These are phyloP conservation scores for Saururus chinensis DNA, from an alignment of 164 flowering plant species.

Conservation along the genomic window DNA sequence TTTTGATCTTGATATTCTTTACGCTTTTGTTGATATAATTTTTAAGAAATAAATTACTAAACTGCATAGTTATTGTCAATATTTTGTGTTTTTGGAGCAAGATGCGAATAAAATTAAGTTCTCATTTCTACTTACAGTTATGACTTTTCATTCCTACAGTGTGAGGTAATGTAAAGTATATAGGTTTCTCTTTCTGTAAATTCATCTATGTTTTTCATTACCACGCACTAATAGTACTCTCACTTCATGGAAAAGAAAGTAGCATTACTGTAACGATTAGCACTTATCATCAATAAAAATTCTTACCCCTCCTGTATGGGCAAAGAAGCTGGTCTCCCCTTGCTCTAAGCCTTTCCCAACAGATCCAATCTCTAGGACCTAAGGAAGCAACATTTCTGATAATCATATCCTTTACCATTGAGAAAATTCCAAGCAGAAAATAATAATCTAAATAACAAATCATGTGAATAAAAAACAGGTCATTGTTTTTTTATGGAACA, in stretches of 20 bases:
- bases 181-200: neutral
- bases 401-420: neutral
- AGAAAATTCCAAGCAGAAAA: neutral
- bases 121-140: too few species aligned
- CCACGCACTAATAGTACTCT: neutral
- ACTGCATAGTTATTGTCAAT: too few species aligned
- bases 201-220: too few species aligned
- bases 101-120: too few species aligned
- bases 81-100: too few species aligned
- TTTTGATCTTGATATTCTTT: too few species aligned
- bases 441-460: neutral
- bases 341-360: slow-evolving; percentile 54
- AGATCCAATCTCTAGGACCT: slow-evolving; percentile 94
- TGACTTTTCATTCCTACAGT: too few species aligned
- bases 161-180: too few species aligned
- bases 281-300: slow-evolving; percentile 1
- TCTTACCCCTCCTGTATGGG: slow-evolving; percentile 59
- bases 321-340: slow-evolving; percentile 46
- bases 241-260: neutral
- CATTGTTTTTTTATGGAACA: too few species aligned
- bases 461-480: neutral
- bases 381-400: neutral
- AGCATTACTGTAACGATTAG: neutral
- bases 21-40: too few species aligned
- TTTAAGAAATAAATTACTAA: too few species aligned